Percentiles rank a stretch among this genome's conserved stretches.
phyloP scores from a whole-genome alignment of 805 yeast genomes.

The Vanderwaltozyma verrucispora region DNA sequence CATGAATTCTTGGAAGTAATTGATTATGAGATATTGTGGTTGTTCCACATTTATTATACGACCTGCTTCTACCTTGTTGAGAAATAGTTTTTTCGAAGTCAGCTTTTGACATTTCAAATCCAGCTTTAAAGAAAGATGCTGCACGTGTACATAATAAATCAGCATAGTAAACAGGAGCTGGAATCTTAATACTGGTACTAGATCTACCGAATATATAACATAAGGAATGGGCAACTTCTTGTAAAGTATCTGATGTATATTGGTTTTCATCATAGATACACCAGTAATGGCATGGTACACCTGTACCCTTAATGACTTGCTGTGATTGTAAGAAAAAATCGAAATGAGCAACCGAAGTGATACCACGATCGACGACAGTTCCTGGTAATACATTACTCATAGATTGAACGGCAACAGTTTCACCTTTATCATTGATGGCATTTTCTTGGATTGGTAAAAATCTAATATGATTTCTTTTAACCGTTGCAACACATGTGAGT shows the following conservation, averaged over 20 bases:
- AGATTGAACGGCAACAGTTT: slow-evolving; percentile 15
- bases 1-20: slow-evolving; percentile 11
- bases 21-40: slow-evolving; percentile 6
- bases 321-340: slow-evolving; percentile 20
- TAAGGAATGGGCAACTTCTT: slow-evolving; percentile 12
- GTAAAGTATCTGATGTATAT: slow-evolving; percentile 12
- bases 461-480: slow-evolving; percentile 17
- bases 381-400: slow-evolving; percentile 20
- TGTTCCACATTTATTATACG: background rate
- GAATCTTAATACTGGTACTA: slow-evolving; percentile 13
- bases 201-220: slow-evolving; percentile 18
- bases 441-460: slow-evolving; percentile 17
- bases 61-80: background rate
- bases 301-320: slow-evolving; percentile 16
- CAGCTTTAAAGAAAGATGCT: slow-evolving; percentile 14
- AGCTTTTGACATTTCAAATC: slow-evolving; percentile 7
- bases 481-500: slow-evolving; percentile 12
- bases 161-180: slow-evolving; percentile 15
- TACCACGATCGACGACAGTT: slow-evolving; percentile 18
- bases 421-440: slow-evolving; percentile 12
- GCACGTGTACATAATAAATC: slow-evolving; percentile 18
- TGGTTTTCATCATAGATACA: slow-evolving; percentile 16
- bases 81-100: background rate
- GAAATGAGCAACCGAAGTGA: slow-evolving; percentile 17
- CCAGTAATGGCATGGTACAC: slow-evolving; percentile 20